Conservation (phyloP, 208 protist species). For the Strigomonas culicis region DNA sequence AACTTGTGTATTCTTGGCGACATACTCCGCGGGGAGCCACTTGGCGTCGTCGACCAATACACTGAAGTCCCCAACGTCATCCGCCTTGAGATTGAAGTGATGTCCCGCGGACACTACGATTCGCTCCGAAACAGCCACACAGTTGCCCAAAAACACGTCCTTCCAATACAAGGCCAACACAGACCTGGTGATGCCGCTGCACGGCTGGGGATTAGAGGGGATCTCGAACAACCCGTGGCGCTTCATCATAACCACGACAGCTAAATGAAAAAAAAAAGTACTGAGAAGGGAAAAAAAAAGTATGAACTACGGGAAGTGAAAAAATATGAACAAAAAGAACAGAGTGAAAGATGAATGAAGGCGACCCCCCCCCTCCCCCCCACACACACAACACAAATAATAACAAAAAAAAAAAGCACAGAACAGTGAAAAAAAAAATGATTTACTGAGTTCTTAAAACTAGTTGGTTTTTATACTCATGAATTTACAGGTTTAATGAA, state of each 20-base stretch:
- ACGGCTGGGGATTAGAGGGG: conserved; percentile 32
- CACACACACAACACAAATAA: not conserved
- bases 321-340: not conserved
- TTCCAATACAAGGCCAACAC: conserved; percentile 78
- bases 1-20: conserved; percentile 44
- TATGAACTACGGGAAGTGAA: not conserved
- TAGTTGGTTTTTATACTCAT: too few species aligned
- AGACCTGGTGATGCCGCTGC: conserved; percentile 21
- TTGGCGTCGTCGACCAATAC: conserved; percentile 32
- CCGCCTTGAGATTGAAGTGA: conserved; percentile 72
- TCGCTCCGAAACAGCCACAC: conserved; percentile 51
- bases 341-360: conserved; percentile 1
- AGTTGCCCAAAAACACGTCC: conserved; percentile 72
- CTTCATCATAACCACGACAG: not conserved
- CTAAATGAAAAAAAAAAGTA: not conserved
- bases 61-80: conserved; percentile 80
- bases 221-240: conserved; percentile 39
- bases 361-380: too few species aligned
- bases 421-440: conserved; percentile 1
- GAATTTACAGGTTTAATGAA: too few species aligned
- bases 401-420: not conserved
- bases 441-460: too few species aligned
- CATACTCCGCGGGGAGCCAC: conserved; percentile 50
- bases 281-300: conserved; percentile 6
- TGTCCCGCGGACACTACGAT: conserved; percentile 75